Evolutionary conservation across 345 rosid genomes (phyloP).

Genomic region (Lepidium didymum): DNA sequence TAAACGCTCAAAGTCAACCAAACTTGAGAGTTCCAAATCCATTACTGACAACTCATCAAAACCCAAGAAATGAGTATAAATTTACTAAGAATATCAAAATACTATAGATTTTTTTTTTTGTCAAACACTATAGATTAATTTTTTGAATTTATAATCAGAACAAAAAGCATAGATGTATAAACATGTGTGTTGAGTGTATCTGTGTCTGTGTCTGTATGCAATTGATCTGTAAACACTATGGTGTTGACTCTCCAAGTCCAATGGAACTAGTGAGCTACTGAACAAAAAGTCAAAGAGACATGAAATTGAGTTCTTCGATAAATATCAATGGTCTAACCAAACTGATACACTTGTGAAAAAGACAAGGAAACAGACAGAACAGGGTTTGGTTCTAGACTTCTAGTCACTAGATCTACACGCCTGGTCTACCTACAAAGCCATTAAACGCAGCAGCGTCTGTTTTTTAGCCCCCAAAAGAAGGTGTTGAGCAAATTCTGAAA

Average conservation of each 20-base stretch:
- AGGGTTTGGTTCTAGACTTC: conserved; percentile 1
- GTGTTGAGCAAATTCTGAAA: neutral
- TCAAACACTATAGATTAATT: neutral
- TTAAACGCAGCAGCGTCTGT: neutral
- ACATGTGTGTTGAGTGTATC: neutral
- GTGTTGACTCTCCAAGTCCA: neutral
- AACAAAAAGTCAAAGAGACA: conserved; percentile 1
- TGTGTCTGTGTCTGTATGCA: neutral
- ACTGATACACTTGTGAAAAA: neutral
- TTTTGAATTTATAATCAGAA: neutral
- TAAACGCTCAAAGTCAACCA: neutral
- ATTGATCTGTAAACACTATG: neutral
- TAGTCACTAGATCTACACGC: conserved; percentile 20
- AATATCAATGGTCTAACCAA: neutral
- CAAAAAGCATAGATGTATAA: neutral
- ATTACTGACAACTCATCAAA: neutral
- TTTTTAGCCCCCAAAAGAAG: neutral
- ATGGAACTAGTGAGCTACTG: neutral
- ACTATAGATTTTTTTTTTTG: neutral
- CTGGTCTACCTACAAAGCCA: conserved; percentile 1
- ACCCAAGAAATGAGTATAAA: neutral
- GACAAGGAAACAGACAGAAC: neutral
- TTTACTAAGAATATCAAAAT: neutral
- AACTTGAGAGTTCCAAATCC: conserved; percentile 1
- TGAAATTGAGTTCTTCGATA: neutral